These are phyloP conservation scores for Coleophoma cylindrospora DNA, from an alignment of 2,329 filamentous ascomycete species.

Conservation along the genomic window DNA sequence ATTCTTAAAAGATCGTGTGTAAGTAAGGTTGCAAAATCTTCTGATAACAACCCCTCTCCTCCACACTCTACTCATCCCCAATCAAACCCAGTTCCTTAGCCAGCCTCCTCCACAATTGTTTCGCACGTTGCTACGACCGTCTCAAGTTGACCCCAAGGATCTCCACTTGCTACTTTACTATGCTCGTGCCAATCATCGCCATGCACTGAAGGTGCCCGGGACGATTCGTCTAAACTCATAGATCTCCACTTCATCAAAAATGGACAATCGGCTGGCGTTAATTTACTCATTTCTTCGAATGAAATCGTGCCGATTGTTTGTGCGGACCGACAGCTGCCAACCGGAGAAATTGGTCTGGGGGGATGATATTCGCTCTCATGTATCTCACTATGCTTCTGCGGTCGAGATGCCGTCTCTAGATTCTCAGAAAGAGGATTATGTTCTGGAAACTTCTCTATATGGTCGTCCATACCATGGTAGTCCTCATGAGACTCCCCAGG, in stretches of 20 bases:
- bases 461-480: not conserved
- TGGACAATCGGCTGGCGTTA: conserved; percentile 6
- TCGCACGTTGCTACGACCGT: not conserved
- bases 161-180: not conserved
- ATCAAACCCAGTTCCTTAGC: not conserved
- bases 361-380: conserved; percentile 6
- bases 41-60: not conserved
- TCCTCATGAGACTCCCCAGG: conserved; percentile 7
- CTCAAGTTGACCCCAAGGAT: not conserved
- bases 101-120: not conserved
- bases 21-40: too few relatives aligned
- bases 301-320: not conserved
- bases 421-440: not conserved
- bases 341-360: conserved; percentile 1
- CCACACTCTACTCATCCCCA: not conserved
- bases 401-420: not conserved
- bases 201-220: not conserved
- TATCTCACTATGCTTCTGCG: not conserved
- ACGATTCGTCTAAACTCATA: not conserved
- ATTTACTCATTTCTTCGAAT: conserved; percentile 6
- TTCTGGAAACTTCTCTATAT: not conserved
- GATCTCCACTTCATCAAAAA: conserved; percentile 6
- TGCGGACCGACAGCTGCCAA: not conserved
- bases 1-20: too few relatives aligned
- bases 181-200: not conserved